Conservation (phyloP, 2,329 filamentous ascomycete genomes). For the Aureobasidium melanogenum region DNA sequence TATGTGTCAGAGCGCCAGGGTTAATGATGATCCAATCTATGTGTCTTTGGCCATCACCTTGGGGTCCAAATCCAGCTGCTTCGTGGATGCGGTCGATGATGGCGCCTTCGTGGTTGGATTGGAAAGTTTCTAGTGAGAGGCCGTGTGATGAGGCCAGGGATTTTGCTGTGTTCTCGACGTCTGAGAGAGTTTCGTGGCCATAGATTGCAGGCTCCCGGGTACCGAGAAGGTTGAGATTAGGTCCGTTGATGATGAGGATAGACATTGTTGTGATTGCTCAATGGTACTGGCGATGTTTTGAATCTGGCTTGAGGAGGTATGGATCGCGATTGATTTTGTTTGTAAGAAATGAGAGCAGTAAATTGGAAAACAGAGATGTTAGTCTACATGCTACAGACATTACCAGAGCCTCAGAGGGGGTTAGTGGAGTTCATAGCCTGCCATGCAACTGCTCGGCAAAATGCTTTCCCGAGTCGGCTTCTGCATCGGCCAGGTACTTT, state of each 20-base stretch:
- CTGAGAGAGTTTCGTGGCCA: slow-evolving; percentile 56
- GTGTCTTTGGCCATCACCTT: slow-evolving; percentile 17
- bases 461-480: neutral
- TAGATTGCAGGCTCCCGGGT: slow-evolving; percentile 66
- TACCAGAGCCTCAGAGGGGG: neutral
- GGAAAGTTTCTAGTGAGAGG: slow-evolving; percentile 50
- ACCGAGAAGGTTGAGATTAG: slow-evolving; percentile 73
- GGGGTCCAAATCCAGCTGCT: slow-evolving; percentile 37
- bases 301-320: too few relatives aligned
- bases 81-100: slow-evolving; percentile 66
- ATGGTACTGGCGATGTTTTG: neutral
- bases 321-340: too few relatives aligned
- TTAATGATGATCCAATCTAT: slow-evolving; percentile 66
- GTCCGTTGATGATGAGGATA: slow-evolving; percentile 71
- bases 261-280: slow-evolving; percentile 13
- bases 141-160: slow-evolving; percentile 43
- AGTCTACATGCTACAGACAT: too few relatives aligned
- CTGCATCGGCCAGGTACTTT: neutral
- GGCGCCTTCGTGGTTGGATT: slow-evolving; percentile 71
- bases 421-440: neutral
- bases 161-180: slow-evolving; percentile 46
- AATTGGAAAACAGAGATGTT: too few relatives aligned
- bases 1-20: slow-evolving; percentile 66
- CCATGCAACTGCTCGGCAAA: neutral
- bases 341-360: too few relatives aligned